Evolutionary conservation across 495 filamentous ascomycete species (phyloP), one percentile per base, ranked within the genome.

Genomic region (Penicillium parvum): DNA sequence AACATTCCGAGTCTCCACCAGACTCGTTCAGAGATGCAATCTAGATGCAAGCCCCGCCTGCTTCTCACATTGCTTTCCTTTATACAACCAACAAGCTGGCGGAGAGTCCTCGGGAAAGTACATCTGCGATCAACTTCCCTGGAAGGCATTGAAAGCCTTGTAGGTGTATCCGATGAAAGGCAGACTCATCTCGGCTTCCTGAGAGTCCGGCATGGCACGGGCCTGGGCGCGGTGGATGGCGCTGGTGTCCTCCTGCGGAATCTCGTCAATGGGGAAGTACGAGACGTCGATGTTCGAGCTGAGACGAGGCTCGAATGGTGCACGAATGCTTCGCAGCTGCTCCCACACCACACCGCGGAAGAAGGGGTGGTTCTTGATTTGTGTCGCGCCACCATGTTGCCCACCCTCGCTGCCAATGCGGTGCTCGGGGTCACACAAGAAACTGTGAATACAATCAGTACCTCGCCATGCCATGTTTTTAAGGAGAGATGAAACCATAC

Each of bases 131-230:
- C 60, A 73, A 18, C 47, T 71, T 33, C 41, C 68, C 44, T 77
- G 66, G 64, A 84, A 83, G 50, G 84, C 86, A 69, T 96, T 91
- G 66, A 98, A 98, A 43, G 92, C 85, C 75, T 96, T 97, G 75
- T 95, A 98, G 14, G 92, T 98, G 62, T 98, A 98, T 16, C 92
- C 92, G 55, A 97, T 95, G 63, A 98, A 98, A 2, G 92, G 92
- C 58, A 97, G 64, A 62, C 83, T 90, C 81, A 97, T 88, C 75
- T 96, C 94, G 9, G 82, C 79, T 39, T 77, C 76, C 48, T 83
- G 71, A 16, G 82, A 78, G 2, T 83, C 78, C 9, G 75, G 77
- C 60, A 75, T 70, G 22, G 73, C 72, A 44, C 74, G 68, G 62
- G 79, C 77, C 72, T 88, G 76, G 63, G 79, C 76, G 66, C 77